These are phyloP conservation scores for Musa itinerans DNA, from an alignment of 176 grass and related monocot genomes.

Conservation along the genomic window DNA sequence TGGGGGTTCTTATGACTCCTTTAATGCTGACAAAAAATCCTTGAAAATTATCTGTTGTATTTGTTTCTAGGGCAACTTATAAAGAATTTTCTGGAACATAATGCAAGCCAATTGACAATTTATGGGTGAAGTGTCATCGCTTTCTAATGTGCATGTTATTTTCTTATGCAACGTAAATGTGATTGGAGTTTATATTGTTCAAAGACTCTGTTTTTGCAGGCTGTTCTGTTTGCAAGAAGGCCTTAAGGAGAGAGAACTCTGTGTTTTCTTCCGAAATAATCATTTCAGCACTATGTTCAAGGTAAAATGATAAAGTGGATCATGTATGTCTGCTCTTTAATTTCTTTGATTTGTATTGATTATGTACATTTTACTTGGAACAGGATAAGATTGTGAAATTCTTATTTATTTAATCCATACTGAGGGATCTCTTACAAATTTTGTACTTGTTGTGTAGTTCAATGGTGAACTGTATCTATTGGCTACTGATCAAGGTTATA, in stretches of 20 bases:
- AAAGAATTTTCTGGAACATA: conserved; percentile 67
- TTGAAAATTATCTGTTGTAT: conserved; percentile 11
- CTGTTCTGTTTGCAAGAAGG: conserved; percentile 97
- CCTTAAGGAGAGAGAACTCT: conserved; percentile 89
- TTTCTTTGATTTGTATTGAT: neutral
- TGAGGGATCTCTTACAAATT: conserved; percentile 6
- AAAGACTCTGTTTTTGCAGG: conserved; percentile 29
- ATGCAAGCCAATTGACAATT: conserved; percentile 89
- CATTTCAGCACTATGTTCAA: conserved; percentile 99
- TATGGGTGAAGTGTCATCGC: conserved; percentile 49
- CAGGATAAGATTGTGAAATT: neutral
- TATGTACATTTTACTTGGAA: neutral
- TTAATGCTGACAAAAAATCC: conserved; percentile 2
- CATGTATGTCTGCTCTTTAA: neutral
- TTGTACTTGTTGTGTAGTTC: conserved; percentile 43
- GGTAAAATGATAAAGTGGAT: conserved; percentile 27
- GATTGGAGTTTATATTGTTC: conserved; percentile 2
- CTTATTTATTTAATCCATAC: neutral
- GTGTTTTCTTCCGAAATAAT: conserved; percentile 97
- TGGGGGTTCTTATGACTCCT: conserved; percentile 1
- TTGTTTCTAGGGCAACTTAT: conserved; percentile 83
- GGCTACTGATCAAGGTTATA: conserved; percentile 97
- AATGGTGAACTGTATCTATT: conserved; percentile 79
- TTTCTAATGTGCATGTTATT: conserved; percentile 4
- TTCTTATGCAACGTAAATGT: neutral